phyloP scores from a whole-genome alignment of 805 yeast species.

The Scheffersomyces lignosus region DNA sequence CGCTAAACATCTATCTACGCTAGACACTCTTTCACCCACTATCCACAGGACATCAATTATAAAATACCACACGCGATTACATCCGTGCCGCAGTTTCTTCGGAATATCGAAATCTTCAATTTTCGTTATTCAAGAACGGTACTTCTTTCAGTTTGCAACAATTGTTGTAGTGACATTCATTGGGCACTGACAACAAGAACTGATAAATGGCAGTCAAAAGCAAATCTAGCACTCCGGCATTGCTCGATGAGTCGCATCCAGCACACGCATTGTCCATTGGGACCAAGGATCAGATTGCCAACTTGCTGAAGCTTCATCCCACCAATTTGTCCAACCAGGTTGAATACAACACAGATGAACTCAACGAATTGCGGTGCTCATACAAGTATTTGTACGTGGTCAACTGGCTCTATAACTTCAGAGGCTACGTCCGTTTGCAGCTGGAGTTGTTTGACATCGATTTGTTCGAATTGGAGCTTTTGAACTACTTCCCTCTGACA shows the following conservation, averaged over 20 bases:
- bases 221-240: slow-evolving; percentile 5
- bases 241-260: slow-evolving; percentile 1
- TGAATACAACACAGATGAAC: slow-evolving; percentile 7
- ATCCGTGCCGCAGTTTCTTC: too few species aligned
- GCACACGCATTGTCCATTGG: slow-evolving; percentile 7
- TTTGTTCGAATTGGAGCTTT: slow-evolving; percentile 60
- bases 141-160: too few species aligned
- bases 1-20: too few species aligned
- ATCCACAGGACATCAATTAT: too few species aligned
- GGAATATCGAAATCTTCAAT: too few species aligned
- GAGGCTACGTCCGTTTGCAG: slow-evolving; percentile 50
- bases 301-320: slow-evolving; percentile 11
- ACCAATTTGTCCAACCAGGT: slow-evolving; percentile 7
- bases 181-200: too few species aligned
- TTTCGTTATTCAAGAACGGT: too few species aligned
- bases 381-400: slow-evolving; percentile 27
- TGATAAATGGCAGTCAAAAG: slow-evolving; percentile 7
- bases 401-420: slow-evolving; percentile 58
- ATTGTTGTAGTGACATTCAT: too few species aligned
- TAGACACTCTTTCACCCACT: too few species aligned
- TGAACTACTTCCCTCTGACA: slow-evolving; percentile 21
- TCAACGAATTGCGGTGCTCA: slow-evolving; percentile 13
- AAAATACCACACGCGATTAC: too few species aligned
- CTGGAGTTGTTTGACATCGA: slow-evolving; percentile 59
- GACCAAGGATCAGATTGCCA: slow-evolving; percentile 8